Conservation (phyloP, 2,329 filamentous ascomycete species). For the Leptographium procerum region DNA sequence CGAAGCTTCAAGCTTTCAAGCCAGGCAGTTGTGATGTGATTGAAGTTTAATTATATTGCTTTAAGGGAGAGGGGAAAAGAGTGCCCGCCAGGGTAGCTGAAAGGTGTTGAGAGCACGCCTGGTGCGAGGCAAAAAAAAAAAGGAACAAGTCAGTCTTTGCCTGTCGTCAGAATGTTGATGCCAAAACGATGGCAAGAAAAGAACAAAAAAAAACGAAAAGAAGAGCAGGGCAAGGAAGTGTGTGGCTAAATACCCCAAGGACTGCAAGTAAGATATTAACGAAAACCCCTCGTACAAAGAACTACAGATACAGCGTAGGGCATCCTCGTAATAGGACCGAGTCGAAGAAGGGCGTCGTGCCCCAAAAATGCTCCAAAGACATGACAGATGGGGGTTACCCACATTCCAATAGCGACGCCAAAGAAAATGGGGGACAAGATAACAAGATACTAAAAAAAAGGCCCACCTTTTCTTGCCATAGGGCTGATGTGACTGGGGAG, state of each 20-base stretch:
- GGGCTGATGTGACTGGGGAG: not conserved
- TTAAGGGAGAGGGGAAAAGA: not conserved
- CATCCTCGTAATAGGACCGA: not conserved
- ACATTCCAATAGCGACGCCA: not conserved
- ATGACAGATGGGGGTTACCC: too few species aligned
- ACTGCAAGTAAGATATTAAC: not conserved
- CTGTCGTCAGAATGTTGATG: too few species aligned
- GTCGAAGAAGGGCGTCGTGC: not conserved
- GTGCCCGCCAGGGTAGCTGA: conserved; percentile 5
- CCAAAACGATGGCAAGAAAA: not conserved
- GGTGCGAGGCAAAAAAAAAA: conserved; percentile 1
- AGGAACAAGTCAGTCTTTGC: not conserved
- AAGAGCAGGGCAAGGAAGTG: not conserved
- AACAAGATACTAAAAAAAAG: too few species aligned
- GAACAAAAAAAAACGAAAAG: not conserved
- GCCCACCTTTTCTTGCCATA: not conserved
- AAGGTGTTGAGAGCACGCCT: not conserved
- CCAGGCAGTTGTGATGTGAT: too few species aligned
- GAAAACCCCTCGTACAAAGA: not conserved
- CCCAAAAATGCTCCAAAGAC: too few species aligned
- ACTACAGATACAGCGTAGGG: not conserved
- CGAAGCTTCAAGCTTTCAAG: not conserved
- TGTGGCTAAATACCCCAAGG: not conserved
- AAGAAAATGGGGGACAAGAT: too few species aligned
- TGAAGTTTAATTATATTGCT: too few species aligned